These are phyloP conservation scores for Thelonectria olida DNA, from an alignment of 2,329 filamentous ascomycete species.

Conservation along the genomic window DNA sequence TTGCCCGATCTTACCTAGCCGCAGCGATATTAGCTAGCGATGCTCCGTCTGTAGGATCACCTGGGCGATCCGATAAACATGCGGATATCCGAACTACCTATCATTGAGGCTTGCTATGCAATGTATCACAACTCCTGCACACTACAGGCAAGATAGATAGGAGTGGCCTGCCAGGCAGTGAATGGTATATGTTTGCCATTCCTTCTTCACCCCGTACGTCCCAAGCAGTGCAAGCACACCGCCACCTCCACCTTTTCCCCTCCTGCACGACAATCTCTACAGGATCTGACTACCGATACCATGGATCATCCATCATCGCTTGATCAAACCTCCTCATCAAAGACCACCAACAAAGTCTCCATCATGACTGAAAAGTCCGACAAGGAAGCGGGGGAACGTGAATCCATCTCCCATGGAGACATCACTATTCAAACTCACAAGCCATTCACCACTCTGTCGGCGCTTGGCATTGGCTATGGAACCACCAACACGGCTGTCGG, in stretches of 20 bases:
- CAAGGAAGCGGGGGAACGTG: background rate
- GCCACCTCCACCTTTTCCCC: background rate
- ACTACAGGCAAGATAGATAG: background rate
- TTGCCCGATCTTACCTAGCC: background rate
- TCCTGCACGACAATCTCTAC: background rate
- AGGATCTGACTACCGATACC: too few relatives aligned
- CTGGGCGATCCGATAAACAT: background rate
- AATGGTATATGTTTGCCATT: background rate
- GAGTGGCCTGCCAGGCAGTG: background rate
- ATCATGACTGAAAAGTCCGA: constrained; percentile 7
- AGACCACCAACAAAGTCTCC: background rate
- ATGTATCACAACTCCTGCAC: too few relatives aligned
- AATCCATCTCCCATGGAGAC: constrained; percentile 24
- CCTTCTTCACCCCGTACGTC: background rate
- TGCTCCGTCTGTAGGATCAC: background rate
- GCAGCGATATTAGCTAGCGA: background rate
- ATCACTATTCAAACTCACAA: constrained; percentile 41
- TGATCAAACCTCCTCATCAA: background rate
- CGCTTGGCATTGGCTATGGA: constrained; percentile 39
- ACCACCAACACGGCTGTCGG: constrained; percentile 39
- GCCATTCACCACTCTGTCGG: constrained; percentile 41
- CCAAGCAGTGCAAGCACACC: background rate
- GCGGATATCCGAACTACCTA: background rate
- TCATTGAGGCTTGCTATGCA: too few relatives aligned
- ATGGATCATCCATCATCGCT: background rate